Evolutionary conservation across 768 basidiomycete genomes (phyloP).

Genomic region (Coprinellus micaceus): DNA sequence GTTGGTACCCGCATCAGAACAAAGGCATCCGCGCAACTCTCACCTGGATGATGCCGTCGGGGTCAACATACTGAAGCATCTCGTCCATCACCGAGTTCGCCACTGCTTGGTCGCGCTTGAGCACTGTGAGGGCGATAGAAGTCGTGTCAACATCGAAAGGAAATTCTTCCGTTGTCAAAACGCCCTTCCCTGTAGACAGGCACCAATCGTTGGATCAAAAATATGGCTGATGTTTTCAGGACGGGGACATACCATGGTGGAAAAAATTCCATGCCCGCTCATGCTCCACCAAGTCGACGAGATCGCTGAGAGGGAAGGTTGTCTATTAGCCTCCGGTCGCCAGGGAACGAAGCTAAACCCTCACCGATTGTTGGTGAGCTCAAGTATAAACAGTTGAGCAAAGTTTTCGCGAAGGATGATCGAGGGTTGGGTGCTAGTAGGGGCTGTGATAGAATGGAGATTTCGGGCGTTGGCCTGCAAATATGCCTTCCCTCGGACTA

Average conservation of each 20-base stretch:
- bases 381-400: conserved; percentile 55
- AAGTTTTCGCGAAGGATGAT: conserved; percentile 49
- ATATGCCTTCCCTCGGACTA: conserved; percentile 38
- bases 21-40: conserved; percentile 8
- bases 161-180: conserved; percentile 45
- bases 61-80: conserved; percentile 47
- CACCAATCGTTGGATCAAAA: background rate
- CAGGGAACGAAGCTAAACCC: conserved; percentile 9
- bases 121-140: conserved; percentile 47
- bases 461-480: conserved; percentile 36
- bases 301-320: conserved; percentile 25
- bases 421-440: conserved; percentile 25
- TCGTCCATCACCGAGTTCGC: conserved; percentile 50
- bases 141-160: conserved; percentile 60
- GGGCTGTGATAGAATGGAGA: conserved; percentile 43
- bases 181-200: conserved; percentile 28
- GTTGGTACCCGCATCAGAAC: background rate
- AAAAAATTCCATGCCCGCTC: conserved; percentile 54
- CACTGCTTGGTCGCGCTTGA: conserved; percentile 27
- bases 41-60: conserved; percentile 51
- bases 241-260: conserved; percentile 27
- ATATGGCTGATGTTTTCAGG: conserved; percentile 5
- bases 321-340: background rate
- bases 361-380: conserved; percentile 45
- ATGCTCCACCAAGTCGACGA: conserved; percentile 43